Evolutionary conservation across 2,329 filamentous ascomycete genomes (phyloP).

Genomic region (Epichloe brachyelytri): DNA sequence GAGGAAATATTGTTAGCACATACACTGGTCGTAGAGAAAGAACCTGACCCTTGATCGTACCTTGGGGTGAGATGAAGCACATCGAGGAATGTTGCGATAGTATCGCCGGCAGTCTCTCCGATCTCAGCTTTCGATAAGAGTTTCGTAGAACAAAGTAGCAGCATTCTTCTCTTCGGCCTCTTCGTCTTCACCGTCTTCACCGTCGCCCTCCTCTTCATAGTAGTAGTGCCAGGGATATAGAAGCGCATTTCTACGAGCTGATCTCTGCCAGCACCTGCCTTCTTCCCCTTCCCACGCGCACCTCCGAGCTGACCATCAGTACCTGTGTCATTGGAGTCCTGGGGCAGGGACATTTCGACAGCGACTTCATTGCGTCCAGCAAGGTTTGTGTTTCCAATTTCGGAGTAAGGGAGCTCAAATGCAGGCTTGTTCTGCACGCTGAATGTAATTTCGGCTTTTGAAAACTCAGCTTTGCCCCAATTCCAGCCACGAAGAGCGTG

Average conservation of each 20-base stretch:
- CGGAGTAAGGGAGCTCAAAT: slow-evolving; percentile 93
- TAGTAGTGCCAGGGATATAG: slow-evolving; percentile 87
- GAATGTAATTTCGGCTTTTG: slow-evolving; percentile 88
- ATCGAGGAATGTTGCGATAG: slow-evolving; percentile 93
- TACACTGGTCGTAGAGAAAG: neutral
- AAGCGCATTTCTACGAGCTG: slow-evolving; percentile 98
- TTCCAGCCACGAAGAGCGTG: slow-evolving; percentile 96
- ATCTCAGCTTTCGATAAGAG: slow-evolving; percentile 97
- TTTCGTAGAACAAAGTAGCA: slow-evolving; percentile 95
- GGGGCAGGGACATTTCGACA: slow-evolving; percentile 76
- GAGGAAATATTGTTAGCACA: neutral
- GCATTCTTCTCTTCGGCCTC: slow-evolving; percentile 74
- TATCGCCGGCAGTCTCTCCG: slow-evolving; percentile 96
- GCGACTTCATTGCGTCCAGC: slow-evolving; percentile 97
- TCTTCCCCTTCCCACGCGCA: slow-evolving; percentile 66
- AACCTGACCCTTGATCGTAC: slow-evolving; percentile 26
- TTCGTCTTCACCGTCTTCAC: slow-evolving; percentile 47
- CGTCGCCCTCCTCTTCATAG: slow-evolving; percentile 58
- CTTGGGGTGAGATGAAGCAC: slow-evolving; percentile 92
- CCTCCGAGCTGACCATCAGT: slow-evolving; percentile 63
- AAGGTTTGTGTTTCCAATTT: slow-evolving; percentile 95
- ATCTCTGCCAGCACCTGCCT: slow-evolving; percentile 77
- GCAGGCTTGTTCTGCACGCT: slow-evolving; percentile 94
- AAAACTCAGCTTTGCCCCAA: slow-evolving; percentile 97
- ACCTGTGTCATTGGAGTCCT: slow-evolving; percentile 57